Evolutionary conservation across 257 asterid genomes (phyloP).

Genomic region (Solanum acaule): DNA sequence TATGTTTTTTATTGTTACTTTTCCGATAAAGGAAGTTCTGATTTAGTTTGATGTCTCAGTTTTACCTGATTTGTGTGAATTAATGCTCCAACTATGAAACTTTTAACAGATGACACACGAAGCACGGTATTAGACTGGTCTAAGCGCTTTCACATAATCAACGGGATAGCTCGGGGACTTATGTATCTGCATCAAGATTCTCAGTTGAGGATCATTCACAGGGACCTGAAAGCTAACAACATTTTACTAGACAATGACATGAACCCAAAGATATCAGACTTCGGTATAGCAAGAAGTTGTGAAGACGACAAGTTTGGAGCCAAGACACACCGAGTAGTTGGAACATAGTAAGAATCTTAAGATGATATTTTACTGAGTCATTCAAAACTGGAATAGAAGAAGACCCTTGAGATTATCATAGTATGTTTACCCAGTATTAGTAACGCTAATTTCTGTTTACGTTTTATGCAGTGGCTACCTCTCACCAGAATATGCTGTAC

Average conservation of each 20-base stretch:
- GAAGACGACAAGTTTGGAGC: constrained; percentile 28
- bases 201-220: constrained; percentile 22
- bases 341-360: constrained; percentile 24
- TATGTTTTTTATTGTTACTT: not conserved
- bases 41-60: not conserved
- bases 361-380: not conserved
- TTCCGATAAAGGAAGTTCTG: too few species aligned
- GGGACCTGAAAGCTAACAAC: constrained; percentile 27
- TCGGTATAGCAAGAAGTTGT: constrained; percentile 19
- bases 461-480: constrained; percentile 20
- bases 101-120: constrained; percentile 6
- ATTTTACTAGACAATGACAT: constrained; percentile 20
- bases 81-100: not conserved
- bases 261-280: constrained; percentile 32
- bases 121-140: constrained; percentile 13
- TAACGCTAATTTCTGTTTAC: not conserved
- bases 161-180: constrained; percentile 28
- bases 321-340: constrained; percentile 23
- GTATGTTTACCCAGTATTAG: not conserved
- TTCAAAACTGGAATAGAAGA: not conserved
- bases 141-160: constrained; percentile 17
- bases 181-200: constrained; percentile 33
- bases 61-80: not conserved
- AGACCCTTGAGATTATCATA: not conserved
- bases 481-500: constrained; percentile 26